These are phyloP conservation scores for Cochlearia excelsa DNA, from an alignment of 345 rosid genomes.

Conservation along the genomic window DNA sequence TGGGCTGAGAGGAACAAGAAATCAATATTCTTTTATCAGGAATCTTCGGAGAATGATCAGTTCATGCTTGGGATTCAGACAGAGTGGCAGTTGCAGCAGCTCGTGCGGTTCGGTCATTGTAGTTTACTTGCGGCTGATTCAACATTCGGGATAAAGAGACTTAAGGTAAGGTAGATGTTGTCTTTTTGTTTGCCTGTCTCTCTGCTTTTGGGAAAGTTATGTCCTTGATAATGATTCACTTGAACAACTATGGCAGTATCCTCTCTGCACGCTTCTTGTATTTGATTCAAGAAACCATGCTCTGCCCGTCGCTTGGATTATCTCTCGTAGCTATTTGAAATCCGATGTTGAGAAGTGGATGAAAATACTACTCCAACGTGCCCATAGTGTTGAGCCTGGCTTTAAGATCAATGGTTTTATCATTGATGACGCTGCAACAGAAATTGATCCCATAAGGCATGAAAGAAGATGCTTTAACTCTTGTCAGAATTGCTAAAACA, in stretches of 20 bases:
- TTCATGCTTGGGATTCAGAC: conserved; percentile 92
- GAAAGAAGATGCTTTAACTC: conserved; percentile 16
- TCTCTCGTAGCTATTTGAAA: conserved; percentile 81
- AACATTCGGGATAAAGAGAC: conserved; percentile 84
- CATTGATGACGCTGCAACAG: conserved; percentile 83
- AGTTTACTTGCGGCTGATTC: conserved; percentile 83
- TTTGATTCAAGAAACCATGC: conserved; percentile 95
- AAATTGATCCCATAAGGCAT: conserved; percentile 85
- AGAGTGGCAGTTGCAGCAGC: conserved; percentile 92
- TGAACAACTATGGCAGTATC: conserved; percentile 54
- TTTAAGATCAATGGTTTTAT: conserved; percentile 76
- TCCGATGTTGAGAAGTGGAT: conserved; percentile 83
- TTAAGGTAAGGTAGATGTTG: conserved; percentile 51
- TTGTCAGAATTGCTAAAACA: conserved; percentile 2
- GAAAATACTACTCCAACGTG: conserved; percentile 70
- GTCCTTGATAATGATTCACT: conserved; percentile 22
- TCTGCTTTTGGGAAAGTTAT: conserved; percentile 1
- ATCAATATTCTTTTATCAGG: conserved; percentile 81
- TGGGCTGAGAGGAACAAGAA: conserved; percentile 92
- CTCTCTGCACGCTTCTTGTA: conserved; percentile 78
- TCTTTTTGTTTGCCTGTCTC: not conserved
- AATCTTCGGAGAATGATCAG: conserved; percentile 64
- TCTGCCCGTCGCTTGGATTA: conserved; percentile 88
- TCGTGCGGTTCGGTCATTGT: conserved; percentile 81
- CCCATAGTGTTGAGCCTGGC: conserved; percentile 58